Conservation (phyloP, 2,329 filamentous ascomycete genomes). For the Cadophora malorum region DNA sequence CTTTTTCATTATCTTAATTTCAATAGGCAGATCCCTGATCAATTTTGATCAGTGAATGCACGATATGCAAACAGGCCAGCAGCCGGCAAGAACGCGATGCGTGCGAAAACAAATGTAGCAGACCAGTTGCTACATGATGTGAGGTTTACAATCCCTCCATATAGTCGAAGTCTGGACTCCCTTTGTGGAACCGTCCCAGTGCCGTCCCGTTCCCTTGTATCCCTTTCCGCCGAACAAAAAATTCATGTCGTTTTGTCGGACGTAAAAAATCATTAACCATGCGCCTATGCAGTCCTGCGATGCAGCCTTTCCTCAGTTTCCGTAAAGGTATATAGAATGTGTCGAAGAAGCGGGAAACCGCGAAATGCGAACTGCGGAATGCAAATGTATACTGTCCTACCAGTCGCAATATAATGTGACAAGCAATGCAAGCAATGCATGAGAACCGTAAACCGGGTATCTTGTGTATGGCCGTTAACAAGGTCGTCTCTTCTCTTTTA, state of each 20-base stretch:
- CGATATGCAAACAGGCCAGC: conserved; percentile 7
- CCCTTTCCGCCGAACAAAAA: not conserved
- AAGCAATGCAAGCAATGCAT: conserved; percentile 39
- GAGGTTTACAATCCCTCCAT: not conserved
- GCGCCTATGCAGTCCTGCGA: conserved; percentile 20
- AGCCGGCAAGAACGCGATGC: conserved; percentile 2
- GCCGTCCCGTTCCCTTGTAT: not conserved
- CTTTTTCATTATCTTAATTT: conserved; percentile 9
- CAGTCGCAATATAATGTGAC: conserved; percentile 30
- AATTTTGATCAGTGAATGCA: not conserved
- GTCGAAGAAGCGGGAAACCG: conserved; percentile 18
- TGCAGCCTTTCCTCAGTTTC: conserved; percentile 15
- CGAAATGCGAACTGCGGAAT: conserved; percentile 23
- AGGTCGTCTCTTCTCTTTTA: conserved; percentile 29
- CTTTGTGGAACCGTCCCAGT: not conserved
- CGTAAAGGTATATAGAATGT: conserved; percentile 28
- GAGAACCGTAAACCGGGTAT: conserved; percentile 40
- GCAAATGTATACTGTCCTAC: conserved; percentile 16
- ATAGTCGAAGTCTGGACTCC: not conserved
- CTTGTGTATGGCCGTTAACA: conserved; percentile 38
- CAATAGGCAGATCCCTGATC: conserved; percentile 5
- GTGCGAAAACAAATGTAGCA: not conserved
- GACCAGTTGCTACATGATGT: conserved; percentile 1
- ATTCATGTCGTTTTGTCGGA: not conserved
- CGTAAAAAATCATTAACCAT: conserved; percentile 6